A percentile compares a stretch with the other conserved stretches of the same genome.
Conservation (phyloP, 306 rosid species). For the Hylodesmum podocarpum region DNA sequence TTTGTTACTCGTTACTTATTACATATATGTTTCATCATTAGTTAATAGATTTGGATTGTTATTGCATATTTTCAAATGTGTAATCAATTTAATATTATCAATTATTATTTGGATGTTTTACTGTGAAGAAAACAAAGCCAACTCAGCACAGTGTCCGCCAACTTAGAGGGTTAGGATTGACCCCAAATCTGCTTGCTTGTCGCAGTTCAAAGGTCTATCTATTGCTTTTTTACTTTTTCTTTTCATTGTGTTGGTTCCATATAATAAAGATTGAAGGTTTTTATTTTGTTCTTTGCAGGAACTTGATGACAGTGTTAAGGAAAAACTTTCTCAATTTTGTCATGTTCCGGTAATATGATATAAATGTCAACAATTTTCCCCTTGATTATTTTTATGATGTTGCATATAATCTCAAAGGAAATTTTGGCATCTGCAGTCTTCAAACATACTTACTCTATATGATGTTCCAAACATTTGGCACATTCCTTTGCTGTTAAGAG, state of each 20-base stretch:
- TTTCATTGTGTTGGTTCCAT: conserved; percentile 4
- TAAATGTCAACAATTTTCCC: conserved; percentile 9
- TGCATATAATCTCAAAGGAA: conserved; percentile 10
- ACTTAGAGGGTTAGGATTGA: conserved; percentile 75
- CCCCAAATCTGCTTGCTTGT: conserved; percentile 81
- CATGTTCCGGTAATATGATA: conserved; percentile 73
- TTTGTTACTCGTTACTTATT: background rate
- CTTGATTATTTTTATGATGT: conserved; percentile 7
- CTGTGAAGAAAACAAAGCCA: conserved; percentile 77
- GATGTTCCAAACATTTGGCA: conserved; percentile 98
- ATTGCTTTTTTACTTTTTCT: conserved; percentile 21
- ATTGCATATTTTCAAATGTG: conserved; percentile 4
- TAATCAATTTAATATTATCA: background rate
- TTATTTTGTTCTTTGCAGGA: conserved; percentile 47
- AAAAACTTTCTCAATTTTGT: conserved; percentile 81
- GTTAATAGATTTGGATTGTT: background rate
- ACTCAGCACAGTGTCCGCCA: conserved; percentile 85
- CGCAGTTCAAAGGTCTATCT: conserved; percentile 72
- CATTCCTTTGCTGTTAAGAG: conserved; percentile 82
- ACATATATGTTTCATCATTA: background rate
- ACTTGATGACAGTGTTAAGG: conserved; percentile 67
- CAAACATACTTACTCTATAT: conserved; percentile 70
- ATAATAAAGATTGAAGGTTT: conserved; percentile 11
- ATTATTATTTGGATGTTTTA: conserved; percentile 13
- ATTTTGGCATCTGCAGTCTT: conserved; percentile 47